Percentiles rank a stretch among this genome's conserved stretches.
These are phyloP conservation scores for Chlorella sp. DNA, from an alignment of 139 green algal genomes.

Conservation along the genomic window DNA sequence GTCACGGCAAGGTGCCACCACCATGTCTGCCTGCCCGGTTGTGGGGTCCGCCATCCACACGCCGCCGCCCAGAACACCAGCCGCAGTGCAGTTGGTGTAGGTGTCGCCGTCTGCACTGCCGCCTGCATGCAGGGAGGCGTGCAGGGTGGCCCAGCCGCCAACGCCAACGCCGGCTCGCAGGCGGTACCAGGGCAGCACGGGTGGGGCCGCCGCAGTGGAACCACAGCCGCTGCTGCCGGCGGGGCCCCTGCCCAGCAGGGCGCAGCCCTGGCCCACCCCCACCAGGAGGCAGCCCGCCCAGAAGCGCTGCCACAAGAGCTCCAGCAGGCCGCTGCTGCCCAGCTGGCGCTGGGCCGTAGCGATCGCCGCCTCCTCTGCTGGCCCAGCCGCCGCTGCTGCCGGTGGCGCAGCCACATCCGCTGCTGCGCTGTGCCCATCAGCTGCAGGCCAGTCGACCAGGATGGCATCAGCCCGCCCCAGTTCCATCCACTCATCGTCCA, in stretches of 20 bases:
- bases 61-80: conserved; percentile 8
- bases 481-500: conserved; percentile 10
- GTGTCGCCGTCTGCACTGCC: background rate
- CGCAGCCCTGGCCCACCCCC: conserved; percentile 19
- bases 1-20: conserved; percentile 35
- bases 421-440: background rate
- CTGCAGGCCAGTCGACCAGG: background rate
- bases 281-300: conserved; percentile 10
- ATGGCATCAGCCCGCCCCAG: conserved; percentile 6
- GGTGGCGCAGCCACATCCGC: background rate
- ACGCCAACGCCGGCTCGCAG: conserved; percentile 21
- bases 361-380: background rate
- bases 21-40: conserved; percentile 30
- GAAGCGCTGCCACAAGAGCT: conserved; percentile 30
- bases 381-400: background rate
- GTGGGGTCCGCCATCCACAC: conserved; percentile 9
- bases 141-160: conserved; percentile 27
- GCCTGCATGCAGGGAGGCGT: background rate
- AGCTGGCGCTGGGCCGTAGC: background rate
- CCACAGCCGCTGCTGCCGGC: background rate
- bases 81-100: background rate
- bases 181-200: conserved; percentile 41
- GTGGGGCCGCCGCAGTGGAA: background rate
- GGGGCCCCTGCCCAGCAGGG: conserved; percentile 18
- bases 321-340: background rate